Conservation (phyloP, 2,329 filamentous ascomycete species). For the Hymenoscyphus occultus region DNA sequence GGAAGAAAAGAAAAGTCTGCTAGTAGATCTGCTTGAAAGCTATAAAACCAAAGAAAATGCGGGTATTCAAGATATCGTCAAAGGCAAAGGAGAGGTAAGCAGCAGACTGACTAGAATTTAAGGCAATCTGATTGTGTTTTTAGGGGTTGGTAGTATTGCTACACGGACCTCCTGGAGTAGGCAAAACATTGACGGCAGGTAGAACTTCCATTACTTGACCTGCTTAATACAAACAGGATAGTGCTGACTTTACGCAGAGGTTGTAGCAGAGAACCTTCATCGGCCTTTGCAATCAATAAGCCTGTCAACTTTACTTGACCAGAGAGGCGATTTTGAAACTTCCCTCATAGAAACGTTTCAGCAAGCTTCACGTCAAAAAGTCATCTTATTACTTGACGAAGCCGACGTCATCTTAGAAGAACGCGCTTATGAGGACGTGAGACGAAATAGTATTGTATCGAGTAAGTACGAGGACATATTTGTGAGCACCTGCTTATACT, state of each 20-base stretch:
- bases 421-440: conserved; percentile 9
- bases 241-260: neutral
- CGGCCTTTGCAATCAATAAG: neutral
- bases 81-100: neutral
- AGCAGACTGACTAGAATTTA: neutral
- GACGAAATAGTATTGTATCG: conserved; percentile 13
- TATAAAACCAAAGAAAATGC: neutral
- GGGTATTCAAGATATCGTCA: neutral
- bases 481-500: neutral
- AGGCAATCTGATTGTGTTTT: neutral
- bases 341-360: neutral
- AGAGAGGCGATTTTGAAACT: neutral
- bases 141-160: neutral
- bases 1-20: neutral
- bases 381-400: conserved; percentile 13
- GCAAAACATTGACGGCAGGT: neutral
- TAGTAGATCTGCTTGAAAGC: neutral
- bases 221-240: too few species aligned
- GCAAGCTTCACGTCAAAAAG: neutral
- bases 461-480: neutral
- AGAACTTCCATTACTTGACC: too few species aligned
- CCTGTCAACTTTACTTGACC: neutral
- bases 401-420: conserved; percentile 13
- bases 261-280: neutral
- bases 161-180: neutral